Evolutionary conservation across 108 stramenopile genomes (phyloP).

Genomic region (Nitzschia palea): DNA sequence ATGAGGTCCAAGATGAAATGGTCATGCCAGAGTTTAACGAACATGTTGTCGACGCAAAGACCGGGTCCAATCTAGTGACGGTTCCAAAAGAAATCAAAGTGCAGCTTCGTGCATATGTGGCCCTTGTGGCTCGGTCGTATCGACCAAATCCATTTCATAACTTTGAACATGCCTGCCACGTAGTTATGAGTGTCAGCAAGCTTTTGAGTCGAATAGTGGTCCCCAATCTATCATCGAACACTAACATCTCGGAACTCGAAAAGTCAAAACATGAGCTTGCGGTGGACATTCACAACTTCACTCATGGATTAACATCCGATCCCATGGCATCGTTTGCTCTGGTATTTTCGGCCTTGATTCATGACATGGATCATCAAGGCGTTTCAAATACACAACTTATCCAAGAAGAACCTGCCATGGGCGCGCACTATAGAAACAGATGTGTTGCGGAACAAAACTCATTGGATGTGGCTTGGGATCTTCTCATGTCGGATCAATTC

Average conservation of each 20-base stretch:
- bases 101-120: conserved; percentile 1
- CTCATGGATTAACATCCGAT: conserved; percentile 1
- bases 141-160: conserved; percentile 16
- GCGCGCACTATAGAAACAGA: conserved; percentile 8
- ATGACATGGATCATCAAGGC: conserved; percentile 28
- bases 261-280: too few species aligned
- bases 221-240: too few species aligned
- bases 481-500: conserved; percentile 24
- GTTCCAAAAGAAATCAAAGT: conserved; percentile 1
- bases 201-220: conserved; percentile 16
- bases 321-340: conserved; percentile 7
- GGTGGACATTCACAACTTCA: conserved; percentile 1
- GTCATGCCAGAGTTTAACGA: too few species aligned
- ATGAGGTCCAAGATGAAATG: too few species aligned
- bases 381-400: conserved; percentile 15
- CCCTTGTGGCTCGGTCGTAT: neutral
- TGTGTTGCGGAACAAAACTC: conserved; percentile 22
- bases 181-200: conserved; percentile 19
- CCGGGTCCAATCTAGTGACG: too few species aligned
- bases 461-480: conserved; percentile 24
- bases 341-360: conserved; percentile 19
- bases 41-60: too few species aligned
- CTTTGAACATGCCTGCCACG: conserved; percentile 29
- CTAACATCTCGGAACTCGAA: too few species aligned
- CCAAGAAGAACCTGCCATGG: neutral